A percentile compares a stretch with the other conserved stretches of the same genome.
These are phyloP conservation scores for Parathielavia appendiculata DNA, from an alignment of 495 filamentous ascomycete genomes.

Conservation along the genomic window DNA sequence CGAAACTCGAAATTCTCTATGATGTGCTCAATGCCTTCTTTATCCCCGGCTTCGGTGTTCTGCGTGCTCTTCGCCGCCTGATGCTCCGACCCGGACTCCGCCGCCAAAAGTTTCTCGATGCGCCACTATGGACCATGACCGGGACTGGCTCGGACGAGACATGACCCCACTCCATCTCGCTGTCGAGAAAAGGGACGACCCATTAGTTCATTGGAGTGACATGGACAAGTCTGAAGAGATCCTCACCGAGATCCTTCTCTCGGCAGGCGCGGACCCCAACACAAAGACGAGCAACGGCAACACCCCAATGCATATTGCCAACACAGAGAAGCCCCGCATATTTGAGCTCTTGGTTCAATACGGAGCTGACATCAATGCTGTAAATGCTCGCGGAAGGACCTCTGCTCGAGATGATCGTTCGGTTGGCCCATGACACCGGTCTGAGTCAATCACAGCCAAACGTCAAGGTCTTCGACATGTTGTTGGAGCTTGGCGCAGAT, in stretches of 20 bases:
- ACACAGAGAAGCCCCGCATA: neutral
- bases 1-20: no score
- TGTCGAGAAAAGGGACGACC: neutral
- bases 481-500: constrained; percentile 11
- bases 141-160: constrained; percentile 7
- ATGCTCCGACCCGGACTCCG: no score
- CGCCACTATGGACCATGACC: constrained; percentile 9
- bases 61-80: no score
- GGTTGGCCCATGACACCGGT: neutral
- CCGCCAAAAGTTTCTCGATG: no score
- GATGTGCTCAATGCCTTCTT: no score
- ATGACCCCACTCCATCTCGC: constrained; percentile 28
- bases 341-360: constrained; percentile 2
- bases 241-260: constrained; percentile 6
- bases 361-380: constrained; percentile 9
- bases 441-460: neutral
- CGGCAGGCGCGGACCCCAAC: constrained; percentile 8
- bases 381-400: constrained; percentile 1
- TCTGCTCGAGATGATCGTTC: constrained; percentile 1
- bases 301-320: constrained; percentile 3
- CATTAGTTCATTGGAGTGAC: neutral
- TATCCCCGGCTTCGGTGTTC: no score
- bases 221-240: neutral
- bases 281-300: constrained; percentile 6
- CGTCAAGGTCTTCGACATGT: neutral